phyloP scores from a whole-genome alignment of 768 basidiomycete species.

The Amyloporia xantha region DNA sequence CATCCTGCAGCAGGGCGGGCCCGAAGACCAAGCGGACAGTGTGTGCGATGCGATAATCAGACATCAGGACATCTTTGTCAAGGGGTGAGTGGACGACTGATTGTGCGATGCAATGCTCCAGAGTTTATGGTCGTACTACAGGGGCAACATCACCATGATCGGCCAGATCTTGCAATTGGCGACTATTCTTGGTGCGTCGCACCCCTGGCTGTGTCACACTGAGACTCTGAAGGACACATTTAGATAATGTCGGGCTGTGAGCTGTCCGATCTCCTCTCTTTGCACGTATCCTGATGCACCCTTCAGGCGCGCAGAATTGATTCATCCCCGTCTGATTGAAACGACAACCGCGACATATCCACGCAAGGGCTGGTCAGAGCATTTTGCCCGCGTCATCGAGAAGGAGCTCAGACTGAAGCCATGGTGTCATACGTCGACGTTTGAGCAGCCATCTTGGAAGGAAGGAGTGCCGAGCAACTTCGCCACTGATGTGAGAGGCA shows the following conservation, averaged over 20 bases:
- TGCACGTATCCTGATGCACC: not conserved
- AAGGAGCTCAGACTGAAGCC: constrained; percentile 40
- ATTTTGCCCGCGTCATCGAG: constrained; percentile 38
- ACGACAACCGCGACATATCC: constrained; percentile 35
- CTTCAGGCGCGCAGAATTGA: constrained; percentile 35
- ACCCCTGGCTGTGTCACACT: not conserved
- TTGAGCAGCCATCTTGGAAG: constrained; percentile 40
- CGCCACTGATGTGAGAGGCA: constrained; percentile 39
- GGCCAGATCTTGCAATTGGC: constrained; percentile 45
- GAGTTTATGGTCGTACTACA: constrained; percentile 16
- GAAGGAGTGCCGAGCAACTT: constrained; percentile 39
- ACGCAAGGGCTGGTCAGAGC: constrained; percentile 38
- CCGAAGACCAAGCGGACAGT: constrained; percentile 45
- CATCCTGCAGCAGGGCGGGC: constrained; percentile 35
- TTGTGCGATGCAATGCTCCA: not conserved
- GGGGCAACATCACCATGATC: constrained; percentile 44
- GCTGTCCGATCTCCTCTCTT: constrained; percentile 7
- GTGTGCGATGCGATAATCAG: constrained; percentile 46
- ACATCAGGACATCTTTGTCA: constrained; percentile 41
- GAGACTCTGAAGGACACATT: not conserved
- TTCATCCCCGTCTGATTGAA: constrained; percentile 35
- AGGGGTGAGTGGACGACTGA: constrained; percentile 29
- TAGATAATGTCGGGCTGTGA: constrained; percentile 41
- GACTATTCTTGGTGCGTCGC: constrained; percentile 36
- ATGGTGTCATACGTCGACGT: constrained; percentile 44